Evolutionary conservation across 164 flowering plant species (phyloP), one percentile per base, ranked within the genome.

Genomic region (Tetrastigma voinierianum): DNA sequence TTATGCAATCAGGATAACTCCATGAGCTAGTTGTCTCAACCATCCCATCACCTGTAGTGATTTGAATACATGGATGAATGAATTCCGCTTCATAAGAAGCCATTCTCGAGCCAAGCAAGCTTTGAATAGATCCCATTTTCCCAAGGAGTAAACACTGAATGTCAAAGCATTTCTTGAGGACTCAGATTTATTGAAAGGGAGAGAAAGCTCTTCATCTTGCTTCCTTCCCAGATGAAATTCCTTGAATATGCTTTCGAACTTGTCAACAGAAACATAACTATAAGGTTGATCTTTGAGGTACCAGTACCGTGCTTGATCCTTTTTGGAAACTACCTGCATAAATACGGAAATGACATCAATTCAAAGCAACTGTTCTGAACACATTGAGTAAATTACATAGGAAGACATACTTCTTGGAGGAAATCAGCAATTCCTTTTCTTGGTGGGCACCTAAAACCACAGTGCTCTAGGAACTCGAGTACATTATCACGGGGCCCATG

Each of bases 281-380:
- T 73, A 57, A 46, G 84, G 68, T 11, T 46, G 52, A 32, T 75
- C 72, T 13, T 14, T 45, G 1, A 16, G 70, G 62, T 11, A 63
- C 89, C 86, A 81, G 59, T 79, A 83, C 51, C 78, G 81, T 59
- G 64, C 78, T 76, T 85, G 89, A 73, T 85, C 86, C 47, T 81
- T 85, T 59, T 20, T 62, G 0, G 86, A 81, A 15, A 80, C 61
- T 15, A 84, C 86, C 85, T 84, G 57, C 5, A 56, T 1, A 55
- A 13, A 55, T 3, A 9, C 17, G 13, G 15, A 62, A 20, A 9
- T 8, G 9, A 47, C 20, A 48, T 62, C 12, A 45, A n/a, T 21
- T 20, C 19, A 43, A 45, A 45, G 64, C 17, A 19, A 46, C 25
- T 18, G 4, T 10, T 1, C 18, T 45, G 44, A 12, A 59, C 62